A percentile compares a stretch with the other conserved stretches of the same genome.
Conservation (phyloP, 306 rosid species). For the Mimosa bimucronata region DNA sequence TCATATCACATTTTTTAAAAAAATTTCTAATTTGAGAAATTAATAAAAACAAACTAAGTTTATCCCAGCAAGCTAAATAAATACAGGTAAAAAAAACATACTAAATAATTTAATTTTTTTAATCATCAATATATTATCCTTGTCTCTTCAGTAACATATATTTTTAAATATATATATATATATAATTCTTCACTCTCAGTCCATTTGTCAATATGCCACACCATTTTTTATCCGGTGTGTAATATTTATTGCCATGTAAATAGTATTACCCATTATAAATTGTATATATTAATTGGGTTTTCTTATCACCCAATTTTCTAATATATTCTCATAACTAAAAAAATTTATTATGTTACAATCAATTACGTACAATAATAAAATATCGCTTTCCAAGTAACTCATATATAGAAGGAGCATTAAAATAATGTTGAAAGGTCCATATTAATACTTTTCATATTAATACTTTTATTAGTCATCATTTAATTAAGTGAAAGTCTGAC, state of each 20-base stretch:
- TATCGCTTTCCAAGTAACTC: neutral
- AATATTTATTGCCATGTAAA: neutral
- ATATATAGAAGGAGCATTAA: neutral
- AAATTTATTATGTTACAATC: neutral
- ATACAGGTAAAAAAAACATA: too few relatives aligned
- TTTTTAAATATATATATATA: too few relatives aligned
- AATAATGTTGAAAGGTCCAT: neutral
- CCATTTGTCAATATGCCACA: neutral
- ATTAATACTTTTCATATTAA: neutral
- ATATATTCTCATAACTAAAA: neutral
- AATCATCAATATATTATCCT: neutral
- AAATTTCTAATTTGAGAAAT: neutral
- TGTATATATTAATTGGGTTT: neutral
- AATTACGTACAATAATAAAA: neutral
- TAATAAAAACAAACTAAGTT: neutral
- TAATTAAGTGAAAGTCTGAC: neutral
- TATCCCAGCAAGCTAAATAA: neutral
- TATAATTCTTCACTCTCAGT: neutral
- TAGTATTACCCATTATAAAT: neutral
- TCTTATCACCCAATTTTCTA: neutral
- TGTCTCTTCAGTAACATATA: neutral
- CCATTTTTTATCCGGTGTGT: neutral
- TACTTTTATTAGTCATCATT: neutral
- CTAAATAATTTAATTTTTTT: neutral
- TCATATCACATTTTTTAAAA: neutral